A percentile compares a stretch with the other conserved stretches of the same genome.
Conservation (phyloP, 257 asterid genomes). For the Nicotiana paniculata region DNA sequence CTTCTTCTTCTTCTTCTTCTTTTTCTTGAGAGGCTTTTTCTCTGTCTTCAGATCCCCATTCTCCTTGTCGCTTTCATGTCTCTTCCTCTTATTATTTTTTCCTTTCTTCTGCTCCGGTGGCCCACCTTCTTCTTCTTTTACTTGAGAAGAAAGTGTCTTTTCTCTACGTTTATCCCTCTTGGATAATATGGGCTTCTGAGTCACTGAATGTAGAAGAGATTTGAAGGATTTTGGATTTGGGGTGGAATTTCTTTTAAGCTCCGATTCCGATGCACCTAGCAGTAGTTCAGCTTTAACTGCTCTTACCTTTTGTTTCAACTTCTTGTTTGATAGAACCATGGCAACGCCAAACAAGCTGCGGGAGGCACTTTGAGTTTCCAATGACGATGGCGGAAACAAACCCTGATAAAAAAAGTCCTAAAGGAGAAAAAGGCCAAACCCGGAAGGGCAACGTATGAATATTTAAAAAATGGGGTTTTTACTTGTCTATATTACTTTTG, state of each 20-base stretch:
- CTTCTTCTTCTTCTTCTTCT: constrained; percentile 28
- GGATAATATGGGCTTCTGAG: constrained; percentile 32
- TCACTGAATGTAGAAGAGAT: constrained; percentile 4
- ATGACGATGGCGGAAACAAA: not conserved
- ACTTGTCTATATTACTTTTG: no score
- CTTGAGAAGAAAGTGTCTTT: constrained; percentile 23
- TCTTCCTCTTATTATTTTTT: constrained; percentile 33
- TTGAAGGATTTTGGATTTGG: constrained; percentile 15
- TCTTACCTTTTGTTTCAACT: constrained; percentile 65
- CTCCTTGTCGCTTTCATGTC: constrained; percentile 26
- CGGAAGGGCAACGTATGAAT: no score
- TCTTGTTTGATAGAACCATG: constrained; percentile 80
- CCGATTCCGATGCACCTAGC: constrained; percentile 29
- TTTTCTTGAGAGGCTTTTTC: constrained; percentile 24
- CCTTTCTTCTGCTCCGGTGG: constrained; percentile 23
- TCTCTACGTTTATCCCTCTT: constrained; percentile 56
- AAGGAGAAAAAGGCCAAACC: no score
- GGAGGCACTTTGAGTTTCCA: not conserved
- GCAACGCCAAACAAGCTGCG: not conserved
- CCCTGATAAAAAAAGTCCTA: not conserved
- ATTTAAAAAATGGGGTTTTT: no score
- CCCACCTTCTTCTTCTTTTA: constrained; percentile 16
- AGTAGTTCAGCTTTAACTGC: constrained; percentile 53
- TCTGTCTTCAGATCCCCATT: constrained; percentile 21
- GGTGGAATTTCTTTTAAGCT: constrained; percentile 15